phyloP scores from a whole-genome alignment of 2,329 filamentous ascomycete species.

The Calonectria multiphialidica region DNA sequence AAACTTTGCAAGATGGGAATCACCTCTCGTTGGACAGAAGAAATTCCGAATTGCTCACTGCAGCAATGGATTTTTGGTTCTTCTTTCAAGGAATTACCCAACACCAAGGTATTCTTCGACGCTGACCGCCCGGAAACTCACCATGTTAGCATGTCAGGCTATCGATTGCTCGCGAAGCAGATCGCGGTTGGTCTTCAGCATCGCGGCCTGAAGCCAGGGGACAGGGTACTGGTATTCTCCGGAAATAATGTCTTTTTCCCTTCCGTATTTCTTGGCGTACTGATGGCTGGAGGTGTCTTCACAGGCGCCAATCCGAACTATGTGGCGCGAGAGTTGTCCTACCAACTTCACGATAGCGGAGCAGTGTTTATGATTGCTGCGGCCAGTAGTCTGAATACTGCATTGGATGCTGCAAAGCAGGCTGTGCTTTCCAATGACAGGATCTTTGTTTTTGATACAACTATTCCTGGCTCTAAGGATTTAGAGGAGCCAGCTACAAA shows the following conservation, averaged over 20 bases:
- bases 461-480: slow-evolving; percentile 49
- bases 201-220: slow-evolving; percentile 73
- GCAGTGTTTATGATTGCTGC: slow-evolving; percentile 75
- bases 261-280: slow-evolving; percentile 75
- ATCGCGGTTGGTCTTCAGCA: slow-evolving; percentile 75
- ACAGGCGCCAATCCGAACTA: slow-evolving; percentile 79
- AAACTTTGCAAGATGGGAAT: slow-evolving; percentile 54
- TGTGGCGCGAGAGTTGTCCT: slow-evolving; percentile 77
- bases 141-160: slow-evolving; percentile 71
- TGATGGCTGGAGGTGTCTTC: slow-evolving; percentile 84
- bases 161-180: slow-evolving; percentile 78
- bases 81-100: slow-evolving; percentile 53
- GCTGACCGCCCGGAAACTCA: slow-evolving; percentile 75
- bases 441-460: slow-evolving; percentile 77
- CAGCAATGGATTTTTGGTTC: slow-evolving; percentile 68
- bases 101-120: slow-evolving; percentile 68
- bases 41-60: slow-evolving; percentile 62
- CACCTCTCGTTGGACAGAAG: slow-evolving; percentile 57
- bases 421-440: slow-evolving; percentile 65
- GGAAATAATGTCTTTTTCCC: slow-evolving; percentile 83
- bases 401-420: slow-evolving; percentile 72
- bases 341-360: slow-evolving; percentile 79
- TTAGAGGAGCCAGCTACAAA: background rate
- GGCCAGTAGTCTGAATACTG: slow-evolving; percentile 70
- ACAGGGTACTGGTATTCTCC: slow-evolving; percentile 79